These are phyloP conservation scores for Coprinopsis strossmayeri DNA, from an alignment of 768 basidiomycete genomes.

Conservation along the genomic window DNA sequence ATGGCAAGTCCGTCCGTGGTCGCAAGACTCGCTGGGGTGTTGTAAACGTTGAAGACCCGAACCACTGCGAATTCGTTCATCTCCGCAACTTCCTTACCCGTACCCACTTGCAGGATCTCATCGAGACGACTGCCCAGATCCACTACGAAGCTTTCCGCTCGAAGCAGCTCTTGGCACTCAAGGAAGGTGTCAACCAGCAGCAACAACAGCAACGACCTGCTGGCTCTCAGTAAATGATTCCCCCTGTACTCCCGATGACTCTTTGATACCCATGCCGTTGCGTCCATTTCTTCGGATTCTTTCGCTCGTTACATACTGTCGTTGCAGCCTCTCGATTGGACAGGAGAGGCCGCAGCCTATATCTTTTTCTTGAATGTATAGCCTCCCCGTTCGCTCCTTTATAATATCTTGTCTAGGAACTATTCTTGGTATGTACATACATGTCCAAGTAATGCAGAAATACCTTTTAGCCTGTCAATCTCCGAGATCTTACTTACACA, in stretches of 20 bases:
- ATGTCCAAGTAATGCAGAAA: too few species aligned
- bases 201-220: constrained; percentile 44
- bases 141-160: constrained; percentile 99
- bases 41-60: constrained; percentile 94
- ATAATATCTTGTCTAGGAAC: too few species aligned
- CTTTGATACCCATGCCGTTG: constrained; percentile 3
- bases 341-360: too few species aligned
- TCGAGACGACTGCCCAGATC: constrained; percentile 98
- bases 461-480: too few species aligned
- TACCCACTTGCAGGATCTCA: constrained; percentile 96
- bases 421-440: too few species aligned
- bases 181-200: constrained; percentile 84
- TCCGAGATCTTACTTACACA: too few species aligned
- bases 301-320: background rate
- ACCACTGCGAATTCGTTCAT: constrained; percentile 97
- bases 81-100: constrained; percentile 96
- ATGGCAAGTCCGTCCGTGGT: constrained; percentile 91
- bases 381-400: too few species aligned
- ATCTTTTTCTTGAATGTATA: too few species aligned
- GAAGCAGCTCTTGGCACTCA: constrained; percentile 94
- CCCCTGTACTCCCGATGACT: background rate
- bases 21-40: constrained; percentile 98
- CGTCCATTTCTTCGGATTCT: background rate
- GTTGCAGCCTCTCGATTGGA: background rate
- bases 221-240: too few species aligned